Base-by-base conservation (phyloP, 352 stramenopile species). In the Phytophthora megakarya region DNA sequence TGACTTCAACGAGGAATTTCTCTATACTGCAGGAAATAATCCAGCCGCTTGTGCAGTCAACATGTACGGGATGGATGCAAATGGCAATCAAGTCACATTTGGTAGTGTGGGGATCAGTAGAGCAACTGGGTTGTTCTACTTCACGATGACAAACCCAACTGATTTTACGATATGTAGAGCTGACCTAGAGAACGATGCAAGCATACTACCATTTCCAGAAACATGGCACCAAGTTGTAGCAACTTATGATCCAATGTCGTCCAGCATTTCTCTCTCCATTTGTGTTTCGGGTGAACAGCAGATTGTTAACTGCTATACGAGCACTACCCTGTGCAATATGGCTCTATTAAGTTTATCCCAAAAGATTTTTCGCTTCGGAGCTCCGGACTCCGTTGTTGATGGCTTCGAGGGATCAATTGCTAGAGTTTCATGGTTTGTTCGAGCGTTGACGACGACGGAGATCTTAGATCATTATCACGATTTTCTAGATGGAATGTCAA, bases 391-490 rank as follows among this genome's bases (percentile, higher is more conserved):
- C 23, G 26, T 79, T 40, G 11, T 23, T 3, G 39, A n/a, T 48
- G 78, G 82, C 0, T 80, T 89, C 48, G 25, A 72, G 1, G 82
- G 82, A 0, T 50, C 55, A 2, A 21, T 87, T 5, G 67, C 82
- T 0, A 80, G 61, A 49, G 79, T 84, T 6, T 79, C 81, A 7
- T 92, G 76, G 79, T 93, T 89, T 42, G 60, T 78, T 12, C 63
- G 57, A 11, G 70, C 71, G 3, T 58, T 92, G 3, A 65, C 57
- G 0, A 48, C 40, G 5, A 64, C 53, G 1, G 79, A 87, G 47
- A 63, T 79, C 0, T 54, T 90, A 5, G 82, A 93, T 25, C 85
- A 93, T 40, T 92, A 84, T 45, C 78, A 87, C 49, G 80, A 92
- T 49, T 87, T 91, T 60, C 37, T 86, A 11, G 30, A 66, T 5